Evolutionary conservation across 495 filamentous ascomycete genomes (phyloP), one percentile per base, ranked within the genome.

Genomic region (Lentithecium fluviatile): DNA sequence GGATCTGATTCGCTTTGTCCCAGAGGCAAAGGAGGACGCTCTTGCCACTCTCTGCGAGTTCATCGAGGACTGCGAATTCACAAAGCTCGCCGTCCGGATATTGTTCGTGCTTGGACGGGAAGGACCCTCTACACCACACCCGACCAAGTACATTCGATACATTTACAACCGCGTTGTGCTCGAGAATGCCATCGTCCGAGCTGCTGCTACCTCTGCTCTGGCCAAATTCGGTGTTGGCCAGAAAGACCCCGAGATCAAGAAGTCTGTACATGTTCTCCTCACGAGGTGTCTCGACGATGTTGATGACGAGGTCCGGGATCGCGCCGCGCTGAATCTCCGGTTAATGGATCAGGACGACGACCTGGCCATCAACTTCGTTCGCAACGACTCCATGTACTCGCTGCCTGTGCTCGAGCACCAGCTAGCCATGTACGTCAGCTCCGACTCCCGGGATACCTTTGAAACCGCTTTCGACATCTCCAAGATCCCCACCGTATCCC

Each of bases 51-150:
- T 99, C 15, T 97, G 93, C 76, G 94, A 99, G 71, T 99, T 99
- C 74, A 97, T 99, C 64, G 94, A 99, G 74, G 94, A 99, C 71
- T 99, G 94, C 79, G 94, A 99, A 69, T 99, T 97, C 74, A 97
- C 94, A 17, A 99, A 99, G 76, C 82, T 99, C 52, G 93, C 95
- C 36, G 93, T 99, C 48, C 85, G 95, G 45, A 91, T 97, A 60
- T 77, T 99, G 37, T 93, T 97, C 76, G 82, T 97, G 25, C 83
- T 99, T 32, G 94, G 95, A 65, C 80, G 89, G 23, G 94, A 99
- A 77, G 95, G 94, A 19, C 95, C 95, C 32, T 95, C 91, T 79
- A 97, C 95, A 5, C 85, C 89, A 5, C 89, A 96, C 65, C 95
- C 94, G 2, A 97, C 92, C 54, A 97, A 97, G 79, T 99, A 96